Evolutionary conservation across 2,329 filamentous ascomycete species (phyloP), one percentile per base, ranked within the genome.

Genomic region (Aphanocladium album): DNA sequence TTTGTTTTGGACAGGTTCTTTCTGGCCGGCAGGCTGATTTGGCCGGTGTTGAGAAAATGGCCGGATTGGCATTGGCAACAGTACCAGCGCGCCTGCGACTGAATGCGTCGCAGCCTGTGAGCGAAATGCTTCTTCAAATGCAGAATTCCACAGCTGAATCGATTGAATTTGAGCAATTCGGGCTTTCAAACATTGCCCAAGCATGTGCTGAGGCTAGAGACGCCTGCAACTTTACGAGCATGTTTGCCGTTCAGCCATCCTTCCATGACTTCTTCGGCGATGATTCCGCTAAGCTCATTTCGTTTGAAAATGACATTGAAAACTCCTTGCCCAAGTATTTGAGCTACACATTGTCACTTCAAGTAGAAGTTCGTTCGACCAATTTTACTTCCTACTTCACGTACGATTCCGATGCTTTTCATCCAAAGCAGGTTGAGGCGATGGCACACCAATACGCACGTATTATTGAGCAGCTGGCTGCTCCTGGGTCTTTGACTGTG

Each of bases 11-110:
- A 17, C 79, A 82, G 69, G 83, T 80, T 0, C 72, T 83, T 1
- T 82, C 80, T 0, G 82, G 82, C 5, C 79, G 82, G 27, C 76
- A 77, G 57, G 72, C 73, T 2, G 70, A 75, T 0, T 69, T 79
- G 30, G 67, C 69, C 0, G 77, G 75, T 0, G 70, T 75, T 67
- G 77, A 81, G 57, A 70, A 79, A 58, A 81, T 84, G 35, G 77
- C 81, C 62, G 82, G 81, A 0, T 81, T 82, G 1, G 80, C 82
- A 73, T 80, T 84, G 58, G 78, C 80, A 6, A 83, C 81, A 0
- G 76, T 84, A 2, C 82, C 82, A 1, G 72, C 82, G n/a, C 76
- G 80, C 17, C 72, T 83, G 1, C 67, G 68, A 0, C 82, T 5
- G 71, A 76, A 43, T 66, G 72, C 1, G 69, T 74, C 12, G 64